Conservation (phyloP, 495 filamentous ascomycete genomes). For the Neurospora hispaniola region DNA sequence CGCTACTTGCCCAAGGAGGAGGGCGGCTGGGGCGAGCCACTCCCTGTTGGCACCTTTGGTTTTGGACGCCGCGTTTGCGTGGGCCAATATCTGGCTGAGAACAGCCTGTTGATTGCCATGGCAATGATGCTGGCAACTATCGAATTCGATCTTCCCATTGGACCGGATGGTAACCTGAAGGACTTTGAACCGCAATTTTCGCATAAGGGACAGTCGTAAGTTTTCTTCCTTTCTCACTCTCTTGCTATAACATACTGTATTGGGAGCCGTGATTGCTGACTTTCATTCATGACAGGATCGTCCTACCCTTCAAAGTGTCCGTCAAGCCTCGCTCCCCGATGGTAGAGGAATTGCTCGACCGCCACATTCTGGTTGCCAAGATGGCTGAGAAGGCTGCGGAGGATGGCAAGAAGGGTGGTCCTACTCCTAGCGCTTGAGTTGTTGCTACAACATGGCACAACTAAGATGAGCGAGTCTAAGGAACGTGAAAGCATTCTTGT, state of each 20-base stretch:
- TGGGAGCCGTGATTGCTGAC: neutral
- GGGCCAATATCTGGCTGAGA: conserved; percentile 20
- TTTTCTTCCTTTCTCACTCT: neutral
- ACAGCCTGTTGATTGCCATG: conserved; percentile 20
- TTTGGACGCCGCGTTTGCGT: conserved; percentile 34
- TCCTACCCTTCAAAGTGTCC: conserved; percentile 13
- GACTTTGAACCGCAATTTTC: conserved; percentile 22
- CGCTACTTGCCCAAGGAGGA: conserved; percentile 31
- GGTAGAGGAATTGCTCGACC: conserved; percentile 7
- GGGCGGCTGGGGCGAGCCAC: conserved; percentile 38
- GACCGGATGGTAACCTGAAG: conserved; percentile 11
- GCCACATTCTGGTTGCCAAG: neutral
- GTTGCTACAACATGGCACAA: neutral
- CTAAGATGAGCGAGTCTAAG: neutral
- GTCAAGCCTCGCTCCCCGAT: conserved; percentile 8
- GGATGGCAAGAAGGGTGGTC: neutral
- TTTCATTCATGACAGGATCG: conserved; percentile 2
- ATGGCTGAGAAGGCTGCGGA: neutral
- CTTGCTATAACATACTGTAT: too few species aligned
- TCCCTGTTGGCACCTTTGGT: conserved; percentile 41
- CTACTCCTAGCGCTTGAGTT: neutral
- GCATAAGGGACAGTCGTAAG: conserved; percentile 22
- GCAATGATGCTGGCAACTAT: conserved; percentile 18
- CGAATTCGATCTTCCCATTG: conserved; percentile 20
- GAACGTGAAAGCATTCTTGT: neutral